phyloP scores from a whole-genome alignment of 306 rosid genomes.

The Acacia melanoxylon region DNA sequence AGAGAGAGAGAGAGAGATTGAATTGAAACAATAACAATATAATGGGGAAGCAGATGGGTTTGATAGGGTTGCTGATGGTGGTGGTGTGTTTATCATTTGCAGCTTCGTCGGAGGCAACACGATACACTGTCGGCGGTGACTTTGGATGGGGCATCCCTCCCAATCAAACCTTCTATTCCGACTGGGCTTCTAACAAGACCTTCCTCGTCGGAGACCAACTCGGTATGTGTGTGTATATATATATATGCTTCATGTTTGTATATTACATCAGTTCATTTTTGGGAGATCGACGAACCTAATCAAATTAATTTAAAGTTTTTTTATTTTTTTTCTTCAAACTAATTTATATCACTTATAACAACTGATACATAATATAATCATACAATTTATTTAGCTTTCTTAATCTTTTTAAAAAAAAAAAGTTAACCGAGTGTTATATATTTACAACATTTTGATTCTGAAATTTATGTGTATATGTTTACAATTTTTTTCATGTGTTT shows the following conservation, averaged over 20 bases:
- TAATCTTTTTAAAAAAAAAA: too few species aligned
- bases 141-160: constrained; percentile 12
- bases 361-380: too few species aligned
- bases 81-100: neutral
- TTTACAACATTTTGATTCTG: too few species aligned
- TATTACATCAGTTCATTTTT: too few species aligned
- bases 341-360: too few species aligned
- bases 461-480: too few species aligned
- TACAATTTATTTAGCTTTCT: too few species aligned
- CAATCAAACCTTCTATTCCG: constrained; percentile 5
- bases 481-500: neutral
- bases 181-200: constrained; percentile 1
- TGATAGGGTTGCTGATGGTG: neutral
- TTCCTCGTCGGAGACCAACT: neutral
- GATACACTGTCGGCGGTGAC: neutral
- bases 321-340: too few species aligned
- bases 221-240: neutral
- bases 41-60: neutral
- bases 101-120: neutral
- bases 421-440: too few species aligned
- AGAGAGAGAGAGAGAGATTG: neutral
- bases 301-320: too few species aligned
- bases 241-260: too few species aligned
- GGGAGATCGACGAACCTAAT: too few species aligned
- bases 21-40: neutral